These are phyloP conservation scores for Salix arbutifolia DNA, from an alignment of 345 rosid species.

Conservation along the genomic window DNA sequence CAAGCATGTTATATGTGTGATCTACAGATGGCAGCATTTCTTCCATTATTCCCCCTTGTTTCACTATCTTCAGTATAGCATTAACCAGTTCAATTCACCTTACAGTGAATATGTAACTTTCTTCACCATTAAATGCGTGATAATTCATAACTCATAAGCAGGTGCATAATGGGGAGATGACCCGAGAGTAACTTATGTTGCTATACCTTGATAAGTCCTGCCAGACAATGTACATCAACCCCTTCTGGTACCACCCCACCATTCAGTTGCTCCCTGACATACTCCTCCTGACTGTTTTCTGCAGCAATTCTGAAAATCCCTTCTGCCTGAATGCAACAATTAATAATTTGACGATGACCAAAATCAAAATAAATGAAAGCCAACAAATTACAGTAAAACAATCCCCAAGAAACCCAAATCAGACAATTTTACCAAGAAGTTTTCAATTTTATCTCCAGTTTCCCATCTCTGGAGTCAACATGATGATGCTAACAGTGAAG, in stretches of 20 bases:
- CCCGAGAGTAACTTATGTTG: neutral
- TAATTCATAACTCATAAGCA: neutral
- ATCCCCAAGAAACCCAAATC: neutral
- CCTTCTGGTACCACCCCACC: slow-evolving; percentile 31
- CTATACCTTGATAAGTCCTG: slow-evolving; percentile 34
- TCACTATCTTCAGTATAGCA: too few relatives aligned
- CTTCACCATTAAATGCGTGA: neutral
- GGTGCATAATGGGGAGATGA: neutral
- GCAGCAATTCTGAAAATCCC: slow-evolving; percentile 34
- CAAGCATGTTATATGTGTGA: neutral
- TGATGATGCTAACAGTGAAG: neutral
- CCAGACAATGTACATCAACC: slow-evolving; percentile 31
- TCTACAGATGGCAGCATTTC: neutral
- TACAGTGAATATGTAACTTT: neutral
- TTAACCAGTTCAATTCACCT: too few relatives aligned
- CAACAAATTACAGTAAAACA: neutral
- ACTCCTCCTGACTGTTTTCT: slow-evolving; percentile 34
- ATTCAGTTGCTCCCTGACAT: slow-evolving; percentile 32
- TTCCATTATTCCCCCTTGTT: too few relatives aligned
- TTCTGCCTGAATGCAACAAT: slow-evolving; percentile 26
- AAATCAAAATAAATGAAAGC: neutral
- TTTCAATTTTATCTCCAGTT: neutral
- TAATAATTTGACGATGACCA: neutral
- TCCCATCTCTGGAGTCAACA: neutral
- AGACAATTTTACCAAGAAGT: neutral